Evolutionary conservation across 495 filamentous ascomycete genomes (phyloP), one percentile per base, ranked within the genome.

Genomic region (Massariosphaeria phaeospora): DNA sequence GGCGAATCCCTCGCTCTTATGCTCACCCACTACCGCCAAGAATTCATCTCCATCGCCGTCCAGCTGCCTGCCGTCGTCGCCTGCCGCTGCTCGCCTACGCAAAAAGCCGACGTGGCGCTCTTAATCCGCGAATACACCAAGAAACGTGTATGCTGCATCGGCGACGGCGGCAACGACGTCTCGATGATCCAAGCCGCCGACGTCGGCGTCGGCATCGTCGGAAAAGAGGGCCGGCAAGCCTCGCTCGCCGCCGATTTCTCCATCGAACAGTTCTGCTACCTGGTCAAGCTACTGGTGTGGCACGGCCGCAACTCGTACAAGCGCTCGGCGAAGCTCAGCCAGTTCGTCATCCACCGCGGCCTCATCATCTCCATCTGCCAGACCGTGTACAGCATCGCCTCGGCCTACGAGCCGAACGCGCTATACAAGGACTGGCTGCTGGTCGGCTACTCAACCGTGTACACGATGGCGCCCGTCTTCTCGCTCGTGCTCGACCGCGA

Each of bases 131-230:
- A 87, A 34, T 80, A 88, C 72, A 99, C 94, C 9, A 85, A 85
- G 67, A 96, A 96, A 67, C 84, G 94, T 27, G 85, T 96, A 24
- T 94, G 89, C 69, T 96, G 91, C 65, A 96, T 99, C 61, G 93
- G 93, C 36, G 93, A 99, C 61, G 93, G 93, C 34, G 93, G 93
- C 45, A 99, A 99, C 72, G 94, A 99, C 68, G 94, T 99, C 25
- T 90, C 85, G 45, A 99, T 99, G 94, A 99, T 99, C 61, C 91
- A 96, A 72, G 91, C 93, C 5, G 94, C 94, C 1, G 94, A 97
- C 63, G 89, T 99, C 1, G 94, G 94, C 34, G 89, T 99, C 52
- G 94, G 94, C 27, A 97, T 99, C 55, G 94, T 96, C 9, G 94
- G 94, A 38, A 97, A 97, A 71, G 94, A 99, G 71, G 94, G 94